These are phyloP conservation scores for Withania somnifera DNA, from an alignment of 305 asterid genomes.

Conservation along the genomic window DNA sequence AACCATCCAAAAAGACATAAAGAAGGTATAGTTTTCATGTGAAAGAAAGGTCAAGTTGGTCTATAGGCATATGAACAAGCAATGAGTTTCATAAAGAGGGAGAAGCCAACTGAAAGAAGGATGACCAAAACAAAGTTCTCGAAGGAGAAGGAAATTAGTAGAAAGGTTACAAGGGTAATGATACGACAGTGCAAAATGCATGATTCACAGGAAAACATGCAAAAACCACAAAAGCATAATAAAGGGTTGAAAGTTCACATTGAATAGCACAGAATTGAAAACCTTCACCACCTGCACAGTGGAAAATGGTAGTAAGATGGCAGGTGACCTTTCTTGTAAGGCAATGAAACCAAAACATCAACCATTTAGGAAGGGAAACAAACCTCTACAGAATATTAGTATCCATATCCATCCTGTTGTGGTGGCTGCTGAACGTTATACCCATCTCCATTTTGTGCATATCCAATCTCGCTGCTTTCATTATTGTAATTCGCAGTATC, in stretches of 20 bases:
- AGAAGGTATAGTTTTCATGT: neutral
- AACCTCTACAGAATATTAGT: conserved; percentile 36
- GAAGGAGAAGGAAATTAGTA: neutral
- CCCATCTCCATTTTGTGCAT: conserved; percentile 23
- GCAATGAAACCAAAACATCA: neutral
- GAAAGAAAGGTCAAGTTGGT: neutral
- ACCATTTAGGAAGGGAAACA: conserved; percentile 18
- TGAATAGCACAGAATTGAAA: conserved; percentile 62
- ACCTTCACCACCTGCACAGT: conserved; percentile 98
- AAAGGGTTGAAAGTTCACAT: conserved; percentile 25
- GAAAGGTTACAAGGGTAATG: neutral
- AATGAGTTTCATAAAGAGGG: neutral
- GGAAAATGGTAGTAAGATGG: conserved; percentile 75
- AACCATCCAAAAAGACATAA: neutral
- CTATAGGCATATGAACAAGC: neutral
- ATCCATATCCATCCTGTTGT: conserved; percentile 30
- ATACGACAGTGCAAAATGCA: neutral
- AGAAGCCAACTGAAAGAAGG: neutral
- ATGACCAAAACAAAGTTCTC: neutral
- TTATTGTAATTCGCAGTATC: conserved; percentile 15
- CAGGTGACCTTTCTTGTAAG: conserved; percentile 13
- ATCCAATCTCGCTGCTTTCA: conserved; percentile 16
- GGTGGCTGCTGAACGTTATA: conserved; percentile 12
- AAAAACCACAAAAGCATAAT: conserved; percentile 16
- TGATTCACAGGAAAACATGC: conserved; percentile 1